phyloP scores from a whole-genome alignment of 78 protist species.

The Dictyostelium purpureum region DNA sequence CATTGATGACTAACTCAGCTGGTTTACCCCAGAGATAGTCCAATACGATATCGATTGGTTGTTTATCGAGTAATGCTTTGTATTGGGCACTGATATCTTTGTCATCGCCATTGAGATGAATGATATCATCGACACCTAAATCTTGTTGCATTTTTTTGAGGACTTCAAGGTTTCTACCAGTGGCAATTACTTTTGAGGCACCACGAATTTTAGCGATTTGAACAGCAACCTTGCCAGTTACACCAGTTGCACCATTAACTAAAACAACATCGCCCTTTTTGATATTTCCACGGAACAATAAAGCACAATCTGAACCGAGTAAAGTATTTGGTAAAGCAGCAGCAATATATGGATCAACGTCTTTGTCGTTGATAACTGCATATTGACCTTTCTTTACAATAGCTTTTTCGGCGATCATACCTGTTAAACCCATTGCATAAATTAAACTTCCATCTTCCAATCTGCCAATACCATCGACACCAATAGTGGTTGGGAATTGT shows the following conservation, averaged over 20 bases:
- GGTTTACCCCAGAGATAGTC: constrained; percentile 54
- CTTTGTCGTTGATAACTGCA: neutral
- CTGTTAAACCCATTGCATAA: constrained; percentile 38
- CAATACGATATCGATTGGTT: constrained; percentile 15
- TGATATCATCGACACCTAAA: neutral
- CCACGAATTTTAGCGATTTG: constrained; percentile 46
- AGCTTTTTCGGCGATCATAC: constrained; percentile 65
- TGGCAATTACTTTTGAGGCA: constrained; percentile 15
- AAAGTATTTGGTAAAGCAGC: constrained; percentile 59
- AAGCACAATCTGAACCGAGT: constrained; percentile 47
- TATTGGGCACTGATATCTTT: neutral
- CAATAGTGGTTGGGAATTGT: constrained; percentile 30
- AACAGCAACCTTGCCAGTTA: constrained; percentile 45
- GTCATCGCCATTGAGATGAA: neutral
- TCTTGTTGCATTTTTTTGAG: neutral
- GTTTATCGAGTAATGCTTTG: neutral
- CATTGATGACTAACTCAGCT: neutral
- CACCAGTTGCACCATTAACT: constrained; percentile 67
- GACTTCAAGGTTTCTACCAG: constrained; percentile 16
- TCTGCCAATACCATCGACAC: constrained; percentile 53
- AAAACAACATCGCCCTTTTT: constrained; percentile 18
- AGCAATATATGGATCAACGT: constrained; percentile 23
- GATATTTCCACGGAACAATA: constrained; percentile 3
- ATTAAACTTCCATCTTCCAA: constrained; percentile 20
- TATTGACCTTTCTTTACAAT: constrained; percentile 13